phyloP scores from a whole-genome alignment of 768 basidiomycete genomes.

The Lactarius psammicola region DNA sequence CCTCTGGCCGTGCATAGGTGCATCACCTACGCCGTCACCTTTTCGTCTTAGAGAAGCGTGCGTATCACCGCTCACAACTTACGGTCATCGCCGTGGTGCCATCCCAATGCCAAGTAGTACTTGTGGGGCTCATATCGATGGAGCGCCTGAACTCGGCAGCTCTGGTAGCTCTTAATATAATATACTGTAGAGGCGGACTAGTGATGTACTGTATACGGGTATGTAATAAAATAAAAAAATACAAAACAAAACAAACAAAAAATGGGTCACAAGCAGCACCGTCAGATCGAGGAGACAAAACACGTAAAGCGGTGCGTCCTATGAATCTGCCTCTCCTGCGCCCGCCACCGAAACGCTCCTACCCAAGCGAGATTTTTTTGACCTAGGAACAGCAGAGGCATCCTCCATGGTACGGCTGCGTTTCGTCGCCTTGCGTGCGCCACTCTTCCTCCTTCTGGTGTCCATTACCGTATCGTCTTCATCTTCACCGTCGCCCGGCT shows the following conservation, averaged over 20 bases:
- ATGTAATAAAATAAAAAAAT: neutral
- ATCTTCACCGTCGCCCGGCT: constrained; percentile 19
- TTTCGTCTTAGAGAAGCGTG: too few species aligned
- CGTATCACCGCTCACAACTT: too few species aligned
- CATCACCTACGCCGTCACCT: too few species aligned
- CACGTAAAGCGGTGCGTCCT: constrained; percentile 2
- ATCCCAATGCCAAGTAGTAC: neutral
- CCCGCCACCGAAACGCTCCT: constrained; percentile 23
- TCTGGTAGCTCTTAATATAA: neutral
- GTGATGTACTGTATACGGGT: neutral
- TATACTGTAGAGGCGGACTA: neutral
- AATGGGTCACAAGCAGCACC: neutral
- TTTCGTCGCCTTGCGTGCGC: constrained; percentile 20
- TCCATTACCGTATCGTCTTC: constrained; percentile 16
- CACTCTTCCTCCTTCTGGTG: constrained; percentile 11
- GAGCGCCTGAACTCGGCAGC: neutral
- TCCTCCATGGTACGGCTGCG: constrained; percentile 27
- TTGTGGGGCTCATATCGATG: neutral
- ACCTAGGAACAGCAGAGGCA: constrained; percentile 8
- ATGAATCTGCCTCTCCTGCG: constrained; percentile 12
- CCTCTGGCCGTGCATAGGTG: too few species aligned
- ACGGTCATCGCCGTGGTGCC: too few species aligned
- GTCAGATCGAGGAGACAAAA: neutral
- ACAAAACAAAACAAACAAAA: constrained; percentile 1
- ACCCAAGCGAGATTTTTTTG: constrained; percentile 26